Base-by-base conservation (phyloP, 1,284 basidiomycete species). In the Tilletiopsis washingtonensis region DNA sequence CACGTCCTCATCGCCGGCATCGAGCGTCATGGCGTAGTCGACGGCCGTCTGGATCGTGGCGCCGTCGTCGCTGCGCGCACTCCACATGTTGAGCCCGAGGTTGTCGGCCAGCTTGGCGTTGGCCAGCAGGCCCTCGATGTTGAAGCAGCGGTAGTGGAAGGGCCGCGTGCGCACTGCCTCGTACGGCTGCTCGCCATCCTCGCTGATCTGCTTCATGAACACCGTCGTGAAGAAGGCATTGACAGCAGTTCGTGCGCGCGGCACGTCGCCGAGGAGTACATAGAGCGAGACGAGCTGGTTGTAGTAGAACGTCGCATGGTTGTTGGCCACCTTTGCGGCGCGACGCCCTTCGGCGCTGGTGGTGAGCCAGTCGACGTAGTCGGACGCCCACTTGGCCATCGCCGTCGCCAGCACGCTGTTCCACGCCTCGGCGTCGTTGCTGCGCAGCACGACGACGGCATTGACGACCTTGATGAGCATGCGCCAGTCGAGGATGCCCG, bases 121-220 rank as follows among this genome's bases (percentile, higher is more conserved):
- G 59, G 82, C 81, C 46, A 84, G 81, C 79, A 84, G 81, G 21
- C 79, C 82, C 12, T 81, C 81, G 25, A 84, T 74, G 59, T 84
- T 84, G 72, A 82, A 84, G 17, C 78, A 77, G 11, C 80, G 77
- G 62, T 84, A 84, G 64, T 84, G 82, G 62, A 80, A 83, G 4
- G 82, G 81, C 15, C 80, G 76, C 2, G 81, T 82, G 15, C 82
- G 78, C 3, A 73, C 75, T 5, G 81, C 79, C 71, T 84, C 81
- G n/a, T 78, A 65, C 9, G 80, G 80, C 77, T 81, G 79, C 57
- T 81, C 77, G 5, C 82, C 81, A 45, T 67, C 74, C 1, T 71
- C 74, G 5, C 64, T 67, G 21, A 83, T 77, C 64, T 83, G 82
- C 46, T 81, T 76, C 46, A 76, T 59, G 64, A 79, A 83, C 27